phyloP scores from a whole-genome alignment of 169 alveolate species.

The Plasmodium gallinaceum region DNA sequence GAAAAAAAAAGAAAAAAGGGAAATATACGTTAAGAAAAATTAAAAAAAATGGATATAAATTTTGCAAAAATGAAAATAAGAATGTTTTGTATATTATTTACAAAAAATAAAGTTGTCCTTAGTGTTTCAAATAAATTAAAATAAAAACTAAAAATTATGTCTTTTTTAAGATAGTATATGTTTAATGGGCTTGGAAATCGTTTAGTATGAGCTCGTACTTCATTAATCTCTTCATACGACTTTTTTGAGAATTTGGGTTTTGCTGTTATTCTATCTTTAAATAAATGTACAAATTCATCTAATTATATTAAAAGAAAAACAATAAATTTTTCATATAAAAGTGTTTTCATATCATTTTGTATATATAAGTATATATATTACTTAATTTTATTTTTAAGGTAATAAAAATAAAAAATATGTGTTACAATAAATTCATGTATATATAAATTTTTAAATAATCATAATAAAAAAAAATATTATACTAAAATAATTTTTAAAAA shows the following conservation, averaged over 20 bases:
- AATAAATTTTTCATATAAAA: not conserved
- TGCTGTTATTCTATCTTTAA: slow-evolving; percentile 75
- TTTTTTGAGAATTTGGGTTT: slow-evolving; percentile 66
- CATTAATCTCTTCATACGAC: slow-evolving; percentile 11
- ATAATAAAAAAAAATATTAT: too few species aligned
- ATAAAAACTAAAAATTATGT: slow-evolving; percentile 50
- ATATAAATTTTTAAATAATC: too few species aligned
- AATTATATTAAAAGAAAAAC: not conserved
- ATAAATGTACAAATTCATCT: slow-evolving; percentile 42
- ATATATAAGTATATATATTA: too few species aligned
- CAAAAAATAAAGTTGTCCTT: slow-evolving; percentile 39
- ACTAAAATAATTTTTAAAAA: too few species aligned
- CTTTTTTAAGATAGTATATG: slow-evolving; percentile 25
- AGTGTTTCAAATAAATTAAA: slow-evolving; percentile 42
- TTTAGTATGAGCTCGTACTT: slow-evolving; percentile 35
- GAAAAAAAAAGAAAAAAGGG: slow-evolving; percentile 3
- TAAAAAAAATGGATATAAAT: not conserved
- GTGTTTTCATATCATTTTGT: not conserved
- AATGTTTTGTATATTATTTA: not conserved
- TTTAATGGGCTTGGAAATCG: slow-evolving; percentile 54
- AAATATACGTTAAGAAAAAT: not conserved
- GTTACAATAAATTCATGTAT: not conserved
- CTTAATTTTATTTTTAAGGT: not conserved
- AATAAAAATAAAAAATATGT: not conserved
- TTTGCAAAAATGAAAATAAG: not conserved